phyloP scores from a whole-genome alignment of 2,329 filamentous ascomycete genomes.

The Emmonsia crescens region DNA sequence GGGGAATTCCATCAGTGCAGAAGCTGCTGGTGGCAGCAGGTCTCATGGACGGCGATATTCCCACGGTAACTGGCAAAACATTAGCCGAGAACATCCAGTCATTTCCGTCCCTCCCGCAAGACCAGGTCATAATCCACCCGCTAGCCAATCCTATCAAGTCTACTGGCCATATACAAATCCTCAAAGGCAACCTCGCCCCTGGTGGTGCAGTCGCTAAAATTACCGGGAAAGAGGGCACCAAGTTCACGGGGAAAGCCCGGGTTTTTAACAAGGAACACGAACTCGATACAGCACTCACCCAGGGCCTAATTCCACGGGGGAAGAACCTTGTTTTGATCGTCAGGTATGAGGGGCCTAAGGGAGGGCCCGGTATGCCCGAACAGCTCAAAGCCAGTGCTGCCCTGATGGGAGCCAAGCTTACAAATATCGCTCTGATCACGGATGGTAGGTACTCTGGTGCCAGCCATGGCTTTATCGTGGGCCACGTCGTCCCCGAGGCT shows the following conservation, averaged over 20 bases:
- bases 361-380: constrained; percentile 89
- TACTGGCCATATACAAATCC: constrained; percentile 78
- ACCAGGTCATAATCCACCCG: constrained; percentile 72
- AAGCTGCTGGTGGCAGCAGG: constrained; percentile 70
- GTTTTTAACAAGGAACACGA: constrained; percentile 81
- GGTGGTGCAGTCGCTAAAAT: constrained; percentile 90
- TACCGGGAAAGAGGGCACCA: constrained; percentile 83
- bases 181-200: constrained; percentile 78
- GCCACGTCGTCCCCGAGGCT: constrained; percentile 82
- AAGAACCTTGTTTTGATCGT: constrained; percentile 85
- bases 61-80: constrained; percentile 75
- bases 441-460: constrained; percentile 63
- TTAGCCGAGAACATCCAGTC: constrained; percentile 68
- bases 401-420: constrained; percentile 84
- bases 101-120: constrained; percentile 65
- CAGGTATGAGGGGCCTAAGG: constrained; percentile 86
- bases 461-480: constrained; percentile 85
- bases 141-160: constrained; percentile 74
- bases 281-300: constrained; percentile 63
- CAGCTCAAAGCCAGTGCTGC: constrained; percentile 80
- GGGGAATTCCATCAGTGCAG: constrained; percentile 74
- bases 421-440: constrained; percentile 80
- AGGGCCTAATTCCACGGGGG: constrained; percentile 57
- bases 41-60: constrained; percentile 65
- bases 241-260: constrained; percentile 67